Conservation (phyloP, 139 green algal species). For the Chlorella sorokiniana region DNA sequence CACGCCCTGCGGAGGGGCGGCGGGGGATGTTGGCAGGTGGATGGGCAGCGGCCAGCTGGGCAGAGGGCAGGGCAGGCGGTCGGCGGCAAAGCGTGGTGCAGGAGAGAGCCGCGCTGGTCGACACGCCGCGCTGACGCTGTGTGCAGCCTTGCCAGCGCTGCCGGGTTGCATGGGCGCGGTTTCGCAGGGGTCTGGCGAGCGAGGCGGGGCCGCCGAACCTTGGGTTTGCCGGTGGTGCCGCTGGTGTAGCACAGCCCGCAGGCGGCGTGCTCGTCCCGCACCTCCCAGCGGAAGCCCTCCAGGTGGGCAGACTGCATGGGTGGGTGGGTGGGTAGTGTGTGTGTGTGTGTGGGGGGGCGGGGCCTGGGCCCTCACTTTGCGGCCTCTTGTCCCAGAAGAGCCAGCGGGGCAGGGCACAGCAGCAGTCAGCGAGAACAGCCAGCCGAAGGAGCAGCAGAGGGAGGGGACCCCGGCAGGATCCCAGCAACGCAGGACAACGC, state of each 20-base stretch:
- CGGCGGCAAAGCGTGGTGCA: neutral
- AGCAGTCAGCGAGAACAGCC: neutral
- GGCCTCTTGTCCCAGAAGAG: neutral
- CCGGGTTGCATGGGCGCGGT: neutral
- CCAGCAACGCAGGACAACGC: neutral
- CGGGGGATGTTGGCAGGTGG: neutral
- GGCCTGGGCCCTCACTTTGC: neutral
- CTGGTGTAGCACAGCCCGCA: constrained; percentile 86
- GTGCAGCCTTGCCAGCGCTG: neutral
- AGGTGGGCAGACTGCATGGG: constrained; percentile 1
- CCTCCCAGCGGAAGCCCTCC: constrained; percentile 51
- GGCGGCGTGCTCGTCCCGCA: constrained; percentile 61
- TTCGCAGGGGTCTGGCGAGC: neutral
- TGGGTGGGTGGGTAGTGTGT: neutral
- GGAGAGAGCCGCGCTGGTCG: neutral
- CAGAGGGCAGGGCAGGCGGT: neutral
- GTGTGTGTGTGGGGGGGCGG: neutral
- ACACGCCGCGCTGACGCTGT: neutral
- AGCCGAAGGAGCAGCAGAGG: neutral
- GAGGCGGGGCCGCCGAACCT: constrained; percentile 15
- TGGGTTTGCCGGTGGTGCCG: constrained; percentile 61
- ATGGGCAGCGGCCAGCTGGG: neutral
- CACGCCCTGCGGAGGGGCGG: constrained; percentile 78
- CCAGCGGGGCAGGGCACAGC: neutral
- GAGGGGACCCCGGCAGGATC: neutral